These are phyloP conservation scores for Calendula officinalis DNA, from an alignment of 129 eudicot genomes.

Conservation along the genomic window DNA sequence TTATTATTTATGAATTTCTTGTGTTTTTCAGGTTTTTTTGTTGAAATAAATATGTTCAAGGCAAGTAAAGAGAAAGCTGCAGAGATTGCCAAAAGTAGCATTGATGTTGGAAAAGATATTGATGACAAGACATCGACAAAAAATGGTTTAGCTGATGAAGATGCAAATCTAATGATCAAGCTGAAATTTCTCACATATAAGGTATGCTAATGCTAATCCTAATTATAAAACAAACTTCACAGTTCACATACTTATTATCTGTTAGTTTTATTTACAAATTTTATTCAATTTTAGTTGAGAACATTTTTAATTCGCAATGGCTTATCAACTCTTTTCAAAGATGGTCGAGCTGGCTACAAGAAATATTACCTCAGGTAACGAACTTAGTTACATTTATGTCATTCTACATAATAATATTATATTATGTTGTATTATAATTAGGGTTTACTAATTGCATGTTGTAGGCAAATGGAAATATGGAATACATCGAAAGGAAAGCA, in stretches of 20 bases:
- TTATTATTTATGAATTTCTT: neutral
- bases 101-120: constrained; percentile 24
- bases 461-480: constrained; percentile 93
- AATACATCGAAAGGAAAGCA: constrained; percentile 82
- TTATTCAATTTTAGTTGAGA: constrained; percentile 47
- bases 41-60: constrained; percentile 83
- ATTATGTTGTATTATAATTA: neutral
- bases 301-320: constrained; percentile 92
- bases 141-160: constrained; percentile 85
- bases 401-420: neutral
- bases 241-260: neutral
- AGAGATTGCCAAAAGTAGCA: constrained; percentile 37
- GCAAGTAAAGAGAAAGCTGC: constrained; percentile 52
- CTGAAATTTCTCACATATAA: constrained; percentile 90
- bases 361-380: constrained; percentile 70
- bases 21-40: constrained; percentile 71
- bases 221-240: neutral
- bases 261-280: neutral
- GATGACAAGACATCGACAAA: constrained; percentile 28
- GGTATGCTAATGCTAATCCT: no score
- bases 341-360: constrained; percentile 86
- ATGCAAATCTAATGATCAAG: constrained; percentile 94
- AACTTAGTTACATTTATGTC: neutral
- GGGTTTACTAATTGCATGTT: constrained; percentile 1
- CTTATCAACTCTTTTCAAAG: constrained; percentile 73